These are phyloP conservation scores for Termitomyces sp. DNA, from an alignment of 768 basidiomycete species.

Conservation along the genomic window DNA sequence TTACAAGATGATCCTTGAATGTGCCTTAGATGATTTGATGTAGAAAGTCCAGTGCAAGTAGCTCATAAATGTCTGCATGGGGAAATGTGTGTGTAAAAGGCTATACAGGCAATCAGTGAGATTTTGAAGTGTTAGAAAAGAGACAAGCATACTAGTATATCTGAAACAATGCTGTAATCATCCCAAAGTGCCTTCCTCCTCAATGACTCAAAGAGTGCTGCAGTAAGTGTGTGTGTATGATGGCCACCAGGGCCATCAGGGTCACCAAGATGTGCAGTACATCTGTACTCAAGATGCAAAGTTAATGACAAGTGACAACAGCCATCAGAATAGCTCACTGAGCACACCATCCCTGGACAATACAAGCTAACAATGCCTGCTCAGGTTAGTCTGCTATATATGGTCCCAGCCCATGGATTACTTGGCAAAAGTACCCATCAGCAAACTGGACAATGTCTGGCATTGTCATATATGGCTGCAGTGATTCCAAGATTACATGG, in stretches of 20 bases:
- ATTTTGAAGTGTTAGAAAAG: not conserved
- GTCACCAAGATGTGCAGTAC: conserved; percentile 10
- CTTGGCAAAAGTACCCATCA: conserved; percentile 27
- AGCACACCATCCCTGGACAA: conserved; percentile 33
- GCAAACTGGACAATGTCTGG: conserved; percentile 23
- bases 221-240: conserved; percentile 16
- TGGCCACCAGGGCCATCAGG: conserved; percentile 19
- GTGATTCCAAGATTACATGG: conserved; percentile 17
- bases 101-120: conserved; percentile 10
- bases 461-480: conserved; percentile 24
- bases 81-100: conserved; percentile 28
- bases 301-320: too few relatives aligned
- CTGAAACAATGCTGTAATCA: conserved; percentile 24
- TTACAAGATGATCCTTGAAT: conserved; percentile 30
- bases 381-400: conserved; percentile 38
- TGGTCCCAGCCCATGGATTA: conserved; percentile 27
- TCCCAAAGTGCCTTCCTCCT: conserved; percentile 20
- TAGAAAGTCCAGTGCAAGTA: conserved; percentile 25
- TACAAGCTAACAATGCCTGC: conserved; percentile 27
- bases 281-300: conserved; percentile 10
- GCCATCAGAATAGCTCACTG: conserved; percentile 12
- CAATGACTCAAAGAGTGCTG: conserved; percentile 16
- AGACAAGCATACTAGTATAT: conserved; percentile 21
- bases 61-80: conserved; percentile 26
- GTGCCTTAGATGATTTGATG: conserved; percentile 29